These are phyloP conservation scores for Pistacia vera DNA, from an alignment of 345 rosid genomes.

Conservation along the genomic window DNA sequence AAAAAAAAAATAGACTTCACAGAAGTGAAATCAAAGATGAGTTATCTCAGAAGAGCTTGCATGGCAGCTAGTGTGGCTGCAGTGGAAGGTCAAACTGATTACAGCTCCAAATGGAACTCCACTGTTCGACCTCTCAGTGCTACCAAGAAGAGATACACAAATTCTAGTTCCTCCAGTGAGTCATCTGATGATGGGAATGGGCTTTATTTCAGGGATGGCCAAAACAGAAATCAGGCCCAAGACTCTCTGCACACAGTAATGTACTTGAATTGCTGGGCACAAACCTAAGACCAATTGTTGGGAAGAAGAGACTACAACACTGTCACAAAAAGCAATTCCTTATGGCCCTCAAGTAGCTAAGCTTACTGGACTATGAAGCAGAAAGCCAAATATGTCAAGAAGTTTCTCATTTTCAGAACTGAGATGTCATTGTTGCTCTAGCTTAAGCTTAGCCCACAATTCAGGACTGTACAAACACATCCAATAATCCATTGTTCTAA, in stretches of 20 bases:
- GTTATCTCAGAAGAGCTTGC: conserved; percentile 24
- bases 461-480: background rate
- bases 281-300: conserved; percentile 7
- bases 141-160: background rate
- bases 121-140: background rate
- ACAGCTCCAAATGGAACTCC: conserved; percentile 21
- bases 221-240: conserved; percentile 24
- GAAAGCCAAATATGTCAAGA: background rate
- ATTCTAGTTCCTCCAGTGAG: background rate
- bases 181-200: background rate
- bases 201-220: background rate
- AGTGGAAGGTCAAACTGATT: conserved; percentile 16
- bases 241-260: conserved; percentile 40
- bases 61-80: conserved; percentile 28
- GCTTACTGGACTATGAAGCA: background rate
- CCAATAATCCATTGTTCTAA: background rate
- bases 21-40: conserved; percentile 14
- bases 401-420: background rate
- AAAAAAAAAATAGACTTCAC: background rate
- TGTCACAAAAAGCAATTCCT: background rate
- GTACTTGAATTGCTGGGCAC: conserved; percentile 52
- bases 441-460: background rate
- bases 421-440: background rate
- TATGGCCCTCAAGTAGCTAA: too few species aligned
- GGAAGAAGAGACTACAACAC: background rate